These are phyloP conservation scores for Coniochaeta sp. DNA, from an alignment of 2,329 filamentous ascomycete genomes.

Conservation along the genomic window DNA sequence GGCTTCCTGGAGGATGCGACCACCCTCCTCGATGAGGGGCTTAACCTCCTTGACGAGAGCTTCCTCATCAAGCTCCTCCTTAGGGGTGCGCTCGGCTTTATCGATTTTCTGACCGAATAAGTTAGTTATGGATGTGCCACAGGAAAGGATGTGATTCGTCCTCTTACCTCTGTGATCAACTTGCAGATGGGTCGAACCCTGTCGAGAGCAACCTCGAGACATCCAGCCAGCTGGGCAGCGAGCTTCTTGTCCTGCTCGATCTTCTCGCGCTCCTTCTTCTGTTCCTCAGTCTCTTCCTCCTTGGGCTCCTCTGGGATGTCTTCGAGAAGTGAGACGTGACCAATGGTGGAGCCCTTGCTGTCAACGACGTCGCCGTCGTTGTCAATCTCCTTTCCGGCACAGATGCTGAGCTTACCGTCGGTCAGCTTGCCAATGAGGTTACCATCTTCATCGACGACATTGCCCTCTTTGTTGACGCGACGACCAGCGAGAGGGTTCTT, in stretches of 20 bases:
- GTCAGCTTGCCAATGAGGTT: constrained; percentile 60
- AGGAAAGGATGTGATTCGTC: background rate
- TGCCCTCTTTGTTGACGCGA: constrained; percentile 50
- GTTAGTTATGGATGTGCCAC: constrained; percentile 2
- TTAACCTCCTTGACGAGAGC: constrained; percentile 78
- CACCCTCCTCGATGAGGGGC: constrained; percentile 81
- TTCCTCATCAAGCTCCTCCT: constrained; percentile 87
- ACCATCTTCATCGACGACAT: constrained; percentile 50
- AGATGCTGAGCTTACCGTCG: constrained; percentile 56
- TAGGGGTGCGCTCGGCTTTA: constrained; percentile 68
- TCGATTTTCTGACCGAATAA: constrained; percentile 57
- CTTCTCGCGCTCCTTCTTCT: constrained; percentile 46
- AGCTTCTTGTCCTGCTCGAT: constrained; percentile 66
- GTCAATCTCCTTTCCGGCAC: constrained; percentile 62
- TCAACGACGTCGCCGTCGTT: constrained; percentile 66
- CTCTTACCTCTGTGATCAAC: constrained; percentile 68
- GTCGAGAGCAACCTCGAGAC: constrained; percentile 73
- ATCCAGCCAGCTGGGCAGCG: constrained; percentile 64
- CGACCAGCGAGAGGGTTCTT: constrained; percentile 45
- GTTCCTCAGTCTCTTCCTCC: constrained; percentile 26
- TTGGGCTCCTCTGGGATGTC: constrained; percentile 36
- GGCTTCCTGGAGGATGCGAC: constrained; percentile 73
- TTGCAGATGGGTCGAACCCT: constrained; percentile 79
- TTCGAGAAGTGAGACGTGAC: constrained; percentile 59
- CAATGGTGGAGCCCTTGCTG: constrained; percentile 57